phyloP scores from a whole-genome alignment of 2,329 filamentous ascomycete genomes.

The Elsinoe necatrix region DNA sequence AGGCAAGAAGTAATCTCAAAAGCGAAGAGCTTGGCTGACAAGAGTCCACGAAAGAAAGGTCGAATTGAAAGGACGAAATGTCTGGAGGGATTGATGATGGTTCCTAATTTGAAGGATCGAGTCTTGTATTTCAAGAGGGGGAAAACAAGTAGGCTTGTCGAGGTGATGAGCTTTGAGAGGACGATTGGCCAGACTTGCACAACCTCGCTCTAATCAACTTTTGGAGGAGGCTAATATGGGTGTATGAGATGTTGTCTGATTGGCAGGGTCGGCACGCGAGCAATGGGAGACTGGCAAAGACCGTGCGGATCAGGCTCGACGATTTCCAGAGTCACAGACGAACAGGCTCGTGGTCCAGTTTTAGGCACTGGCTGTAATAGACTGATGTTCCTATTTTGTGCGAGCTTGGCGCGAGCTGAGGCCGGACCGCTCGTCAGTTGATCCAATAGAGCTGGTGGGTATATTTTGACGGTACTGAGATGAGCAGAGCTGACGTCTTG shows the following conservation, averaged over 20 bases:
- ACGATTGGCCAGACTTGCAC: conserved; percentile 13
- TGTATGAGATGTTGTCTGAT: background rate
- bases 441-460: conserved; percentile 5
- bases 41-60: background rate
- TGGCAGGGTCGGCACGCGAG: conserved; percentile 5
- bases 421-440: background rate
- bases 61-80: background rate
- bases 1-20: background rate
- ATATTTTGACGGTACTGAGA: background rate
- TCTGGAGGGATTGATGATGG: background rate
- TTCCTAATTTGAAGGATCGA: conserved; percentile 4
- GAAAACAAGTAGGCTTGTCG: background rate
- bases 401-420: conserved; percentile 14
- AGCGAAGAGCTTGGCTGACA: background rate
- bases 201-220: conserved; percentile 4
- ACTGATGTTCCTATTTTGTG: conserved; percentile 2
- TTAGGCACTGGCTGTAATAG: conserved; percentile 3
- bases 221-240: background rate
- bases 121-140: background rate
- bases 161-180: background rate
- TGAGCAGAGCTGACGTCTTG: conserved; percentile 1
- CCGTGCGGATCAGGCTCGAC: conserved; percentile 7
- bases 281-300: background rate
- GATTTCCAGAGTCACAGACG: background rate
- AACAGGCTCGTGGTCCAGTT: conserved; percentile 9